Evolutionary conservation across 805 yeast genomes (phyloP).

Genomic region (Wickerhamomyces rabaulensis): DNA sequence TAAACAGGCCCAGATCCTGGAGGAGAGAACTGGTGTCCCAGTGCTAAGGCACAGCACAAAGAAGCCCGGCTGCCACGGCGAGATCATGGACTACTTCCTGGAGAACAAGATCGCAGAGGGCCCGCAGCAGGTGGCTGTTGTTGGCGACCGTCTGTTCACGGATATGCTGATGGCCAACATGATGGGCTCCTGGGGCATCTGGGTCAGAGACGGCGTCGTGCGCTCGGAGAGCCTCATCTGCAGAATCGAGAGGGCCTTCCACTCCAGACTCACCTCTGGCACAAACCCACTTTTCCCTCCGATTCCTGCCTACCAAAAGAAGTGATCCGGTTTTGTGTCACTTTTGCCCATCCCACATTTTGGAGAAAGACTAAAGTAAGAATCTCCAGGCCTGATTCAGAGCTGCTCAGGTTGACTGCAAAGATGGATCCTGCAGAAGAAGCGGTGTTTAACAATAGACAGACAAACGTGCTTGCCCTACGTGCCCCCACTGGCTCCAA

Average conservation of each 20-base stretch:
- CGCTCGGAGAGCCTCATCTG: conserved; percentile 47
- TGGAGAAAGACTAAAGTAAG: too few relatives aligned
- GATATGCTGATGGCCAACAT: conserved; percentile 91
- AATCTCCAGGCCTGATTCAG: not conserved
- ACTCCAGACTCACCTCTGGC: conserved; percentile 7
- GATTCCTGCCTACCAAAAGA: not conserved
- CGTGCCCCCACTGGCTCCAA: not conserved
- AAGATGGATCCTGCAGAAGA: not conserved
- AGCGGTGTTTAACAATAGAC: not conserved
- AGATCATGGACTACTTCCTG: conserved; percentile 57
- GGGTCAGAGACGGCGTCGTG: conserved; percentile 78
- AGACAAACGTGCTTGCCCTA: not conserved
- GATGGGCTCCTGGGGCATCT: conserved; percentile 83
- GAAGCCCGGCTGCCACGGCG: conserved; percentile 76
- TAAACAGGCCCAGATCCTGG: conserved; percentile 57
- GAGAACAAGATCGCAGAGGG: conserved; percentile 34
- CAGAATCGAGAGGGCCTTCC: conserved; percentile 40
- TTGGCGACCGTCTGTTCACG: conserved; percentile 90
- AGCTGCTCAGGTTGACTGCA: not conserved
- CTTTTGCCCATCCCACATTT: not conserved
- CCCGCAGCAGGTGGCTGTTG: conserved; percentile 69
- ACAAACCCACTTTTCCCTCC: not conserved
- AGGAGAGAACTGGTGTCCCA: conserved; percentile 58
- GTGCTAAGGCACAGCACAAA: conserved; percentile 70
- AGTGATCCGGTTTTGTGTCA: not conserved